A percentile compares a stretch with the other conserved stretches of the same genome.
These are phyloP conservation scores for Dryas drummondii DNA, from an alignment of 306 rosid species.

Conservation along the genomic window DNA sequence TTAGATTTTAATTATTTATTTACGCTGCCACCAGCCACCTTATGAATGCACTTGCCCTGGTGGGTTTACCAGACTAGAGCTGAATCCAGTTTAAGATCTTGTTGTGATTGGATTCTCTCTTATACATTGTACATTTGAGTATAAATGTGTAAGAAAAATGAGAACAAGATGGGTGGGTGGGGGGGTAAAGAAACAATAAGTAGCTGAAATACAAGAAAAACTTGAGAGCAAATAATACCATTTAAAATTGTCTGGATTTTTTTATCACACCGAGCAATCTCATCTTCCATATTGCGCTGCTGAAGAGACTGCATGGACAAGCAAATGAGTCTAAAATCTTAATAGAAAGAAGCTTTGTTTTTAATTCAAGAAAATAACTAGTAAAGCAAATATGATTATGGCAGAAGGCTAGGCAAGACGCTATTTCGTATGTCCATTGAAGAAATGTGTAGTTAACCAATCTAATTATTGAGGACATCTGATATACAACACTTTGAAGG, in stretches of 20 bases:
- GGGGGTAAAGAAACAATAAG: too few species aligned
- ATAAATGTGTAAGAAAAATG: constrained; percentile 3
- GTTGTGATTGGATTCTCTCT: neutral
- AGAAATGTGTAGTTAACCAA: neutral
- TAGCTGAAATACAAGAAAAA: constrained; percentile 2
- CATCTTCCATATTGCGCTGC: constrained; percentile 61
- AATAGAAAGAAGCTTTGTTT: neutral
- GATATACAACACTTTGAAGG: neutral
- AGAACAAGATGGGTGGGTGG: neutral
- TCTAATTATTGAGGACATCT: neutral
- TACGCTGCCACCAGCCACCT: neutral
- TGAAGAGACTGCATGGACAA: constrained; percentile 60
- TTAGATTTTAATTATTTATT: too few species aligned
- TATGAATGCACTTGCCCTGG: neutral
- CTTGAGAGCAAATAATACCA: constrained; percentile 39
- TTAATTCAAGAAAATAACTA: neutral
- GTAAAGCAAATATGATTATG: constrained; percentile 5
- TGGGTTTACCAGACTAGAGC: neutral
- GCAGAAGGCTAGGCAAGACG: neutral
- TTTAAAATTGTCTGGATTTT: constrained; percentile 50
- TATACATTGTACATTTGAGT: too few species aligned
- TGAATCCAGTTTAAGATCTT: neutral
- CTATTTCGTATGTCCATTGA: neutral
- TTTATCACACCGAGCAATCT: constrained; percentile 61
- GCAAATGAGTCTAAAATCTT: neutral